A percentile compares a stretch with the other conserved stretches of the same genome.
Conservation (phyloP, 441 rosid genomes). For the Adansonia madagascariensis region DNA sequence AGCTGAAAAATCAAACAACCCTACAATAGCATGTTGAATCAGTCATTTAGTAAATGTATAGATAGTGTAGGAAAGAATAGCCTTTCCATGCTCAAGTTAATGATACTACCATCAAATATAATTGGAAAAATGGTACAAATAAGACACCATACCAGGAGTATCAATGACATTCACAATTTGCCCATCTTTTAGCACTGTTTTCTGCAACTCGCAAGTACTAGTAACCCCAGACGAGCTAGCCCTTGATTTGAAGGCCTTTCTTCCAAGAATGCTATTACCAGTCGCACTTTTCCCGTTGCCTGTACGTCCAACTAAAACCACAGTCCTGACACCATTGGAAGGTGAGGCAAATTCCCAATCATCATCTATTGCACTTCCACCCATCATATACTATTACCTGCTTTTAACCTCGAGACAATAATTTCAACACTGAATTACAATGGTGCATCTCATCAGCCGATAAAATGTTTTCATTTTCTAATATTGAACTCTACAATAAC, state of each 20-base stretch:
- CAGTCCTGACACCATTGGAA: slow-evolving; percentile 47
- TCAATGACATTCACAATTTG: slow-evolving; percentile 74
- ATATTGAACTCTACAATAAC: background rate
- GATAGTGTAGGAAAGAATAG: background rate
- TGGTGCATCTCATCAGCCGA: background rate
- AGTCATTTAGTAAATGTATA: slow-evolving; percentile 2
- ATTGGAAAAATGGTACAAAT: background rate
- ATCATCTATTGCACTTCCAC: slow-evolving; percentile 72
- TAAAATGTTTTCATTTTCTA: background rate
- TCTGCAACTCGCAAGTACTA: slow-evolving; percentile 60
- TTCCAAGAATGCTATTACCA: slow-evolving; percentile 81
- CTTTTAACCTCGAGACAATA: background rate
- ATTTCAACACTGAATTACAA: background rate
- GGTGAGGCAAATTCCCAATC: slow-evolving; percentile 77
- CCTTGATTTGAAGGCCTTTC: slow-evolving; percentile 66
- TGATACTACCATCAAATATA: background rate
- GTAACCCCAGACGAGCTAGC: slow-evolving; percentile 73
- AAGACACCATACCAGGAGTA: slow-evolving; percentile 68
- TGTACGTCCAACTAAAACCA: slow-evolving; percentile 85
- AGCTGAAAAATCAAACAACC: slow-evolving; percentile 72
- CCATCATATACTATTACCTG: slow-evolving; percentile 47
- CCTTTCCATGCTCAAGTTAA: background rate
- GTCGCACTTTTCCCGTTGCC: slow-evolving; percentile 96
- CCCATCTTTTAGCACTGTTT: slow-evolving; percentile 52
- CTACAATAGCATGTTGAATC: slow-evolving; percentile 39